These are phyloP conservation scores for Pythium brachiatum DNA, from an alignment of 352 stramenopile genomes.

Conservation along the genomic window DNA sequence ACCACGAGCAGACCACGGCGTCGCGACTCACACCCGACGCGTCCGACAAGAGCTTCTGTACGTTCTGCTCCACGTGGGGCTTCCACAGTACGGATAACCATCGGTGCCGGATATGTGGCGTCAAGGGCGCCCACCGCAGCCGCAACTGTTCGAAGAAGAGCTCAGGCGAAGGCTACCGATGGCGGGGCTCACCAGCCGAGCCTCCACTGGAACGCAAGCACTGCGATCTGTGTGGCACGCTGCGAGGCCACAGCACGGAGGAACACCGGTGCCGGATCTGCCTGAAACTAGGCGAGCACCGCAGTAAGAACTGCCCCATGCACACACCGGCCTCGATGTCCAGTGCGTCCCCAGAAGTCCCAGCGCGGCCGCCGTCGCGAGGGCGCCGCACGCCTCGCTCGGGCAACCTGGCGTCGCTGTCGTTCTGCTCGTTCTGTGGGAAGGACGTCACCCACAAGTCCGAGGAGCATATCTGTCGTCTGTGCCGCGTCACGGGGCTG, in stretches of 20 bases:
- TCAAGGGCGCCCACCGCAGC: slow-evolving; percentile 56
- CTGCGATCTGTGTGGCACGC: slow-evolving; percentile 57
- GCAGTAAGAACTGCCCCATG: slow-evolving; percentile 60
- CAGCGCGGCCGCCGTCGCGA: slow-evolving; percentile 2
- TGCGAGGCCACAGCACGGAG: slow-evolving; percentile 49
- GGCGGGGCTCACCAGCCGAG: slow-evolving; percentile 46
- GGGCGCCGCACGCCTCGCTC: slow-evolving; percentile 7
- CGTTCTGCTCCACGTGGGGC: slow-evolving; percentile 52
- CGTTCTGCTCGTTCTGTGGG: slow-evolving; percentile 58
- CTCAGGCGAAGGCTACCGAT: slow-evolving; percentile 28
- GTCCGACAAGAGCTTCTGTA: slow-evolving; percentile 47
- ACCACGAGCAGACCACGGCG: neutral
- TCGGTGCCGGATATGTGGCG: slow-evolving; percentile 52
- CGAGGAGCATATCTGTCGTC: slow-evolving; percentile 56
- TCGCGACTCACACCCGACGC: slow-evolving; percentile 25
- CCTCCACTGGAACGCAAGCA: slow-evolving; percentile 40
- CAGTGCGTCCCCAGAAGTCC: neutral
- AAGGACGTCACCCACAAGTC: slow-evolving; percentile 56
- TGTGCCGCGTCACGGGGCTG: slow-evolving; percentile 47
- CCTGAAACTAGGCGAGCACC: slow-evolving; percentile 51
- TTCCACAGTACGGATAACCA: slow-evolving; percentile 59
- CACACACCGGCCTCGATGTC: slow-evolving; percentile 15
- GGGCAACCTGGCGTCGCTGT: slow-evolving; percentile 5
- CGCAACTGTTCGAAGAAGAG: slow-evolving; percentile 38
- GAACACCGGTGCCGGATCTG: slow-evolving; percentile 72